Evolutionary conservation across 2,329 filamentous ascomycete genomes (phyloP).

Genomic region (Cryphonectria japonica): DNA sequence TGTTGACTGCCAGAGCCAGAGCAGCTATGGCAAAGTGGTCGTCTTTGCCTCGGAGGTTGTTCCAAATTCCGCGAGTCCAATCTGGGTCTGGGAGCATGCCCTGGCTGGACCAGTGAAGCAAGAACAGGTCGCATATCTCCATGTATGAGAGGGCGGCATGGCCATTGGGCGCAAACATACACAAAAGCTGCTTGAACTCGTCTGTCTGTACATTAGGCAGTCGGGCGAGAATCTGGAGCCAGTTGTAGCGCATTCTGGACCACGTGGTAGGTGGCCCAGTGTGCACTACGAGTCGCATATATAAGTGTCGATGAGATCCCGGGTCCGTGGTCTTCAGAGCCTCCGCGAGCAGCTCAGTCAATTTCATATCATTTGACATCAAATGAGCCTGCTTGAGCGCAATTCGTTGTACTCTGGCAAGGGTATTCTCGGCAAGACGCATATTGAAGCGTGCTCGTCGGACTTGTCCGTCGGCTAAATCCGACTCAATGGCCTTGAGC

Average conservation of each 20-base stretch:
- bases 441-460: constrained; percentile 1
- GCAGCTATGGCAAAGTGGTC: constrained; percentile 34
- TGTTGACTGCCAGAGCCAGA: constrained; percentile 35
- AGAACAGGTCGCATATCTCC: constrained; percentile 36
- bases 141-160: constrained; percentile 26
- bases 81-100: constrained; percentile 31
- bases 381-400: constrained; percentile 16
- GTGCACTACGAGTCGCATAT: constrained; percentile 16
- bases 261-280: constrained; percentile 1
- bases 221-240: constrained; percentile 35
- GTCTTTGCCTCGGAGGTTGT: constrained; percentile 18
- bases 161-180: constrained; percentile 28
- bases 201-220: constrained; percentile 22
- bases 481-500: not conserved
- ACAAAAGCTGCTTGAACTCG: constrained; percentile 21
- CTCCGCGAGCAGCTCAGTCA: constrained; percentile 14
- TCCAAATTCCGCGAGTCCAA: constrained; percentile 21
- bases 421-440: not conserved
- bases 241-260: constrained; percentile 32
- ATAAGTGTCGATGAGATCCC: constrained; percentile 14
- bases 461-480: constrained; percentile 8
- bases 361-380: constrained; percentile 21
- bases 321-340: constrained; percentile 18
- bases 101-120: constrained; percentile 39
- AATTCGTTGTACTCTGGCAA: constrained; percentile 16